Base-by-base conservation (phyloP, 257 asterid species). In the Capsicum pubescens region DNA sequence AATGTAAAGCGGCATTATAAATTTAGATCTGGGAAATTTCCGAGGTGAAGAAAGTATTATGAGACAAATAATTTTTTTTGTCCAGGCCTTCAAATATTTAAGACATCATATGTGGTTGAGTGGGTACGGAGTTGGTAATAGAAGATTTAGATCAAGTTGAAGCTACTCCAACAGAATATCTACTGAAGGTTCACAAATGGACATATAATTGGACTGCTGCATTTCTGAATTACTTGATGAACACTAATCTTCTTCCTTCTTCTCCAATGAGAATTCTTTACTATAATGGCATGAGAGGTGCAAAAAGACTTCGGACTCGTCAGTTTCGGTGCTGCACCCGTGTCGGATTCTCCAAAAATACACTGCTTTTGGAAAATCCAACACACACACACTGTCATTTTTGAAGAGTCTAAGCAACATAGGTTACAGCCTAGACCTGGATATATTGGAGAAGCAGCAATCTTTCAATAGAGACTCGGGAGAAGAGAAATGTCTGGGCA, bases 21-120 rank as follows among this genome's bases (percentile, higher is more conserved):
- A 74, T 21, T 50, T 50, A 4, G 5, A 21, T 48, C 46, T 19
- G 42, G 80, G 44, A 72, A 72, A 74, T 50, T 14, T 21, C 39
- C 2, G 2, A 52, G 9, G n/a, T 15, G 6, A 52, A 76, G 46
- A 52, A 52, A n/a, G 46, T 3, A 21, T 7, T 8, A 1, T 7
- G 60, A 74, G 44, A 50, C 39, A 70, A 66, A n/a, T 46, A 71
- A 71, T 39, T 46, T 71, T 71, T 44, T 42, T 21, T 26, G 32
- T 19, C 17, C 57, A 71, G 79, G 58, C 80, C 80, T 46, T 71
- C 39, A 71, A n/a, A n/a, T 6, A 46, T 44, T n/a, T 46, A 71
- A 7, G 39, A 46, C 79, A 71, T 71, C 54, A 9, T 39, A 69
- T n/a, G 55, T 44, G 15, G 57, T 16, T 42, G 32, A 48, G 32